These are phyloP conservation scores for Corallochytrium limacisporum DNA, from an alignment of 78 protist genomes.

Conservation along the genomic window DNA sequence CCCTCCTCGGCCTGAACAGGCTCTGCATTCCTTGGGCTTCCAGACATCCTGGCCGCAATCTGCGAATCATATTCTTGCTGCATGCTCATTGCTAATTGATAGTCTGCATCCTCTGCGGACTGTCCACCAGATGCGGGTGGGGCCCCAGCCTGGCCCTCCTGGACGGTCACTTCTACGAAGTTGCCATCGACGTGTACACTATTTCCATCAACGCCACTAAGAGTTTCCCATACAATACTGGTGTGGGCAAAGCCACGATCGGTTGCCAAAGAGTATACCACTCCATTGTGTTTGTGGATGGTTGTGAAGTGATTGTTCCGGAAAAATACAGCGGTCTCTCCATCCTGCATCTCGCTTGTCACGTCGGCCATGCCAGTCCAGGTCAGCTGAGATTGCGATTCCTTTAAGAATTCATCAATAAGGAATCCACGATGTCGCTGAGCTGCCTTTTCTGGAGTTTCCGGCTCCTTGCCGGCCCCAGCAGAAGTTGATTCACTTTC, in stretches of 20 bases:
- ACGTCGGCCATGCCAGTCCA: neutral
- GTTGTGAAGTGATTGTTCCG: conserved; percentile 3
- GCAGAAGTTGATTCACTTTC: neutral
- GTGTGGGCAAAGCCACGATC: neutral
- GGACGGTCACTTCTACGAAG: no score
- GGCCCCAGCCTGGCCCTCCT: no score
- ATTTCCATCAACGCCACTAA: neutral
- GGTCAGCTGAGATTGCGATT: neutral
- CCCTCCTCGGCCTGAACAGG: no score
- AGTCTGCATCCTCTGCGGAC: no score
- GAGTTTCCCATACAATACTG: neutral
- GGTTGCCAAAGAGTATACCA: neutral
- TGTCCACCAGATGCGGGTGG: no score
- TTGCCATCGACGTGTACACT: neutral
- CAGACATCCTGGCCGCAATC: no score
- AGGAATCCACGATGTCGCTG: neutral
- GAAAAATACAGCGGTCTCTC: neutral
- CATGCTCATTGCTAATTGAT: no score
- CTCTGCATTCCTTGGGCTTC: no score
- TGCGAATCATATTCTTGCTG: no score
- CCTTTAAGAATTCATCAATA: neutral
- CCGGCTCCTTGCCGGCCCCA: neutral
- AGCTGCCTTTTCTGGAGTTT: neutral
- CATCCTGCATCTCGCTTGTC: neutral
- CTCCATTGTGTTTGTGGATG: neutral